Conservation (phyloP, 1,139 yeast species). For the Hyphopichia fennica region DNA sequence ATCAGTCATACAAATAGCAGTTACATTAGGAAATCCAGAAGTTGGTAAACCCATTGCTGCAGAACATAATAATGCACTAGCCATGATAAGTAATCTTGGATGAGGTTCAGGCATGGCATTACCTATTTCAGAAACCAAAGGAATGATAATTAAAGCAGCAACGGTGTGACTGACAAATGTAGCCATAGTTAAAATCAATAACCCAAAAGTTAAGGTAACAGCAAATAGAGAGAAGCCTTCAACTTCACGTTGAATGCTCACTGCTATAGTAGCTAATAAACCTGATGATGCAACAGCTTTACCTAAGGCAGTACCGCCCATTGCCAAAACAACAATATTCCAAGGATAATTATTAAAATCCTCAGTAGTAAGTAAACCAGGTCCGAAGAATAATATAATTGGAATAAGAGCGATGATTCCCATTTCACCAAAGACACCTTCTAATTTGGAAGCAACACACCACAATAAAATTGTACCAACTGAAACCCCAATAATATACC, state of each 20-base stretch:
- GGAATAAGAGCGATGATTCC: conserved; percentile 72
- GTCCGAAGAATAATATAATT: conserved; percentile 65
- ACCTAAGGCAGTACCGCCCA: conserved; percentile 80
- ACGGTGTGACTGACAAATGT: conserved; percentile 79
- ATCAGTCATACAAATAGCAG: conserved; percentile 77
- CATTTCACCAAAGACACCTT: conserved; percentile 63
- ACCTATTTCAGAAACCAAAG: conserved; percentile 70
- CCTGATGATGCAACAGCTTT: conserved; percentile 75
- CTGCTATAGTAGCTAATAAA: conserved; percentile 61
- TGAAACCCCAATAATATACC: conserved; percentile 57
- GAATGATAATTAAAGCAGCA: conserved; percentile 71
- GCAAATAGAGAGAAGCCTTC: conserved; percentile 58
- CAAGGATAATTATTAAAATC: conserved; percentile 75
- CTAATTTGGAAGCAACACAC: conserved; percentile 65
- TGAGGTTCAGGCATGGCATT: conserved; percentile 52
- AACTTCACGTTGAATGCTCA: conserved; percentile 54
- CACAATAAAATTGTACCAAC: conserved; percentile 63
- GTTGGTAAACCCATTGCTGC: conserved; percentile 81
- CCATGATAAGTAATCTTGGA: conserved; percentile 64
- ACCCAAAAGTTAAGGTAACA: conserved; percentile 64
- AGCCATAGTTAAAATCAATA: conserved; percentile 64
- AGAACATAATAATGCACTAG: conserved; percentile 65
- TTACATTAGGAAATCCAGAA: conserved; percentile 75
- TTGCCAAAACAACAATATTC: conserved; percentile 73
- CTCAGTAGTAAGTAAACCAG: conserved; percentile 62